Evolutionary conservation across 2,329 filamentous ascomycete species (phyloP), one percentile per base, ranked within the genome.

Genomic region (Sporothrix brasiliensis): DNA sequence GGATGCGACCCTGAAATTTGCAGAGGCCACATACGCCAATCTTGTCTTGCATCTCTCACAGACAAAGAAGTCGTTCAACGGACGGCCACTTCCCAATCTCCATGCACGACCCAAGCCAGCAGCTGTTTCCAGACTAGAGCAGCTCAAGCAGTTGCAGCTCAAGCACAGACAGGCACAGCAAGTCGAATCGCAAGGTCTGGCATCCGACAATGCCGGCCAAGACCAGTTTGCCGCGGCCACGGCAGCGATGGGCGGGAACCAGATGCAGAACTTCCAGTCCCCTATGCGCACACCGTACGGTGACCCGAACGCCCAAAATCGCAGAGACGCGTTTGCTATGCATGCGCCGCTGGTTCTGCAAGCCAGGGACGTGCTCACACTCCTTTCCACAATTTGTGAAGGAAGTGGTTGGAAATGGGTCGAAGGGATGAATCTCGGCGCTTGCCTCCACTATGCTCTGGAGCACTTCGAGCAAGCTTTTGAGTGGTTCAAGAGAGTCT

Each of bases 371-470:
- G 91, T 91, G 2, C 80, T 97, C 24, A 87, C 92, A 50, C 87
- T 93, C 76, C 83, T 97, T 24, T 89, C 88, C 19, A 87, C 84
- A 73, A 81, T 96, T 7, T 97, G 93, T 77, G 88, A 91, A 75
- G 90, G 94, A 78, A 92, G 90, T 76, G 86, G 85, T 11, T 95
- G 92, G 92, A 87, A 89, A 75, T 99, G 95, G 95, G 87, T 93
- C 68, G 94, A 98, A 77, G 95, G 95, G 2, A 94, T 98, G 83
- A 83, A 98, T 52, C 83, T 98, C 7, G 93, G 92, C 52, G 95
- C 95, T 2, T 98, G 95, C 80, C 83, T 99, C 71, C 91, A 94
- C 66, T 98, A 98, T 81, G 94, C 92, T 9, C 81, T 98, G 16
- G 92, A 93, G 73, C 89, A 92, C 77, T 97, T 95, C 77, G 87